Evolutionary conservation across 805 yeast species (phyloP), one percentile per base, ranked within the genome.

Genomic region (Candida ascalaphidarum): DNA sequence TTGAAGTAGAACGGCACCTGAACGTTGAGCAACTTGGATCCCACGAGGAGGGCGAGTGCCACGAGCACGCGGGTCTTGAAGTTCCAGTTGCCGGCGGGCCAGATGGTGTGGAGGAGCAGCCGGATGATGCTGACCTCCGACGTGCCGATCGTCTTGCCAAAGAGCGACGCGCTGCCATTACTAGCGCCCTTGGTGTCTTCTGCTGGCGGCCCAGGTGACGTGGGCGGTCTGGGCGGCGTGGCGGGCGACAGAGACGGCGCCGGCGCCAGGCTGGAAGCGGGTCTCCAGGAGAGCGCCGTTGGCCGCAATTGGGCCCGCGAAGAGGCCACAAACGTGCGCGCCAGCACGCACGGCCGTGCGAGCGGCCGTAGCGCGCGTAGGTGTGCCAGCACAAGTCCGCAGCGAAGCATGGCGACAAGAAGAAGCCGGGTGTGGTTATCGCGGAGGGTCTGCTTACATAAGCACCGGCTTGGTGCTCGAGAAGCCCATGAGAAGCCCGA

Each of bases 1-100:
- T 63, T 92, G 68, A 92, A 92, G 55, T 75, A 88, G 49, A 92
- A 86, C 0, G 98, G 98, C 5, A 92, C 98, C 52, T 92, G 95
- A 4, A 92, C 95, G 50, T 88, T 92, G 21, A 92, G 61, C 5
- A 92, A 48, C 50, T 92, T 92, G 12, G 96, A 81, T 0, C 77
- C 75, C 4, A 92, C 70, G 34, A 92, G 65, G 32, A 92, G 60
- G 0, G 76, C 42, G 11, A 92, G 50, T 0, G 97, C 96, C 5
- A 81, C 37, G 0, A 81, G 55, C 1, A 92, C 97, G 25, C 98
- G 62, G 17, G 71, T 41, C 48, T 76, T 81, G 34, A 79, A 79
- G 30, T 76, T 66, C 4, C 70, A 63, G 33, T 80, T 74, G 34
- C 75, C 67, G 40, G 71, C 74, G 8, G 95, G 95, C 95, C 95